Evolutionary conservation across 2,329 filamentous ascomycete genomes (phyloP).

Genomic region (Sarocladium kiliense): DNA sequence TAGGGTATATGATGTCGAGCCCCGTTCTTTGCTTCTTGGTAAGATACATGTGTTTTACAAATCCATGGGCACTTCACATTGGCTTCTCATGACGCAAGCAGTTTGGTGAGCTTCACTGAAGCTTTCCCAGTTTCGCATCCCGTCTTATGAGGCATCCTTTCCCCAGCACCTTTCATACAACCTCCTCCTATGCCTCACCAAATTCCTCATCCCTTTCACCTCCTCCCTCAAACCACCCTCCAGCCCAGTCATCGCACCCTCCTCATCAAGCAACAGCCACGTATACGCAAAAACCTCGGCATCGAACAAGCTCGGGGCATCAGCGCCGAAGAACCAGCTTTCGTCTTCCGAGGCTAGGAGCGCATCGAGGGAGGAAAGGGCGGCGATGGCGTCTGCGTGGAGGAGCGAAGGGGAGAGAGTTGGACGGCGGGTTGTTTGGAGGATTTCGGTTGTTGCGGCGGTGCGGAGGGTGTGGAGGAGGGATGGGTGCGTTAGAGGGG

Average conservation of each 20-base stretch:
- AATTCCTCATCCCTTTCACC: constrained; percentile 51
- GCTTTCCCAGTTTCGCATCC: background rate
- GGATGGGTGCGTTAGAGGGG: constrained; percentile 56
- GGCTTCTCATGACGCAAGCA: too few relatives aligned
- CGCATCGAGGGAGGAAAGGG: constrained; percentile 40
- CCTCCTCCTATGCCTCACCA: constrained; percentile 45
- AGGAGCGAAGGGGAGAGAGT: constrained; percentile 32
- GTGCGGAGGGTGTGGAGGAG: constrained; percentile 62
- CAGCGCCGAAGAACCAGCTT: constrained; percentile 46
- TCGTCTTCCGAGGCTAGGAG: constrained; percentile 27
- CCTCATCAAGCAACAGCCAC: constrained; percentile 66
- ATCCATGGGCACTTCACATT: too few relatives aligned
- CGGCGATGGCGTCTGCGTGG: constrained; percentile 32
- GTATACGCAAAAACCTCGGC: constrained; percentile 88
- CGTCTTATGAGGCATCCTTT: background rate
- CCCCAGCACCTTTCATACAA: constrained; percentile 29
- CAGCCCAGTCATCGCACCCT: constrained; percentile 25
- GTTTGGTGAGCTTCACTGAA: too few relatives aligned
- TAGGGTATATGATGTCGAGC: too few relatives aligned
- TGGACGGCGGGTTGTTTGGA: constrained; percentile 49
- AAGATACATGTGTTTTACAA: too few relatives aligned
- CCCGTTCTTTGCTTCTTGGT: too few relatives aligned
- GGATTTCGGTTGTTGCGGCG: constrained; percentile 70
- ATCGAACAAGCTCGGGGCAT: constrained; percentile 70
- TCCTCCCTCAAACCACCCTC: constrained; percentile 53